A percentile compares a stretch with the other conserved stretches of the same genome.
These are phyloP conservation scores for Saposhnikovia divaricata DNA, from an alignment of 129 eudicot species.

Conservation along the genomic window DNA sequence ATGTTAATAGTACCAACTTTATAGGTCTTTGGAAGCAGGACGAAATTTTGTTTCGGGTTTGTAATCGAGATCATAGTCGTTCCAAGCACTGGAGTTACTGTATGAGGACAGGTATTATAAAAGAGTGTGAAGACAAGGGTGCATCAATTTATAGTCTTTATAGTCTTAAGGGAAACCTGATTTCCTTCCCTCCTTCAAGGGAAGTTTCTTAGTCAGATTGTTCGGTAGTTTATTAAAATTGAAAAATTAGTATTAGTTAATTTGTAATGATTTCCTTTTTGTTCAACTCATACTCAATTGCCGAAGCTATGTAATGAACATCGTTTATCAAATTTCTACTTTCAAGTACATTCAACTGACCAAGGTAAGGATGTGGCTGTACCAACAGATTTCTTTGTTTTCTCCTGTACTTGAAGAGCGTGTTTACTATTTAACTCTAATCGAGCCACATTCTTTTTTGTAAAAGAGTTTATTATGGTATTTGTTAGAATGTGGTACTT, in stretches of 20 bases:
- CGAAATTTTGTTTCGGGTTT: neutral
- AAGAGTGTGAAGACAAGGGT: no score
- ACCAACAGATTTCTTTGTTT: neutral
- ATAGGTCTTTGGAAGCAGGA: slow-evolving; percentile 14
- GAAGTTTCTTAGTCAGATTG: no score
- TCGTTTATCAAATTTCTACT: no score
- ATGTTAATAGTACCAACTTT: neutral
- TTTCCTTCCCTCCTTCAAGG: no score
- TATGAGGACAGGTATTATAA: neutral
- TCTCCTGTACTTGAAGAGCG: neutral
- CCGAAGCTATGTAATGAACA: no score
- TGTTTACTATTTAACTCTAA: neutral
- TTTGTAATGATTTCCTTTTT: no score
- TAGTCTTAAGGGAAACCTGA: no score
- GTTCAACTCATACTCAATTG: no score
- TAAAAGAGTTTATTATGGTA: neutral
- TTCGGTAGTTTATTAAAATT: no score
- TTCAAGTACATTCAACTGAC: slow-evolving; percentile 33
- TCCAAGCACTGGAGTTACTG: neutral
- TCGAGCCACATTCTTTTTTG: neutral
- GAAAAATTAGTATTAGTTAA: neutral
- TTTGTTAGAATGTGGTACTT: neutral
- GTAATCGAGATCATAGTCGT: neutral
- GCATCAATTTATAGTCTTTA: no score
- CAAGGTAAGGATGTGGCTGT: slow-evolving; percentile 26